A percentile compares a stretch with the other conserved stretches of the same genome.
Evolutionary conservation across 2,329 filamentous ascomycete genomes (phyloP).

Genomic region (Penicillium brevicompactum): DNA sequence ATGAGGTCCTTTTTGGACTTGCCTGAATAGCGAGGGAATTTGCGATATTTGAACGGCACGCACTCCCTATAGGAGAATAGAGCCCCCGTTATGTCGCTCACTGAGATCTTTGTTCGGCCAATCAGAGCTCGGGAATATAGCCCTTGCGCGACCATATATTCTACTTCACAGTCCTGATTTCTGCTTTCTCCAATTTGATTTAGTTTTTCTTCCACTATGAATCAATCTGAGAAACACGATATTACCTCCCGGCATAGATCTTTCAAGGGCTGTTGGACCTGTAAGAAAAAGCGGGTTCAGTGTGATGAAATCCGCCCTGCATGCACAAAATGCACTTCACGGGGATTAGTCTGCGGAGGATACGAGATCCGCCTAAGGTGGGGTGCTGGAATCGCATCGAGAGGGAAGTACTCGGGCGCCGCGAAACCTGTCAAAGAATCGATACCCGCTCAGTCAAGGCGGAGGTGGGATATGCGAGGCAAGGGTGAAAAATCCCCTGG

Average conservation of each 20-base stretch:
- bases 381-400: slow-evolving; percentile 26
- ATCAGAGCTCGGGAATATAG: slow-evolving; percentile 13
- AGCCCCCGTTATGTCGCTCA: slow-evolving; percentile 15
- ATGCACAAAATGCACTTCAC: slow-evolving; percentile 17
- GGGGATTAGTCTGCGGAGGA: slow-evolving; percentile 21
- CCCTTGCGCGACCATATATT: slow-evolving; percentile 17
- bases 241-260: slow-evolving; percentile 20
- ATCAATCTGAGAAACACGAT: slow-evolving; percentile 13
- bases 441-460: slow-evolving; percentile 21
- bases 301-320: slow-evolving; percentile 23
- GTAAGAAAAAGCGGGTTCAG: slow-evolving; percentile 25
- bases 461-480: slow-evolving; percentile 23
- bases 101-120: slow-evolving; percentile 26
- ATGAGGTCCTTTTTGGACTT: neutral
- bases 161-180: neutral
- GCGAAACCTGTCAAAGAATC: slow-evolving; percentile 25
- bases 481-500: slow-evolving; percentile 7
- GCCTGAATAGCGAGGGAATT: slow-evolving; percentile 18
- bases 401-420: slow-evolving; percentile 24
- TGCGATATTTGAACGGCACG: slow-evolving; percentile 13
- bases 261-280: slow-evolving; percentile 29
- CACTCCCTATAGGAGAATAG: slow-evolving; percentile 19
- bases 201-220: slow-evolving; percentile 6
- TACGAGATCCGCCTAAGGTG: slow-evolving; percentile 27
- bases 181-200: neutral